Evolutionary conservation across 2,329 filamentous ascomycete genomes (phyloP).

Genomic region (Colletotrichum cordylinicola): DNA sequence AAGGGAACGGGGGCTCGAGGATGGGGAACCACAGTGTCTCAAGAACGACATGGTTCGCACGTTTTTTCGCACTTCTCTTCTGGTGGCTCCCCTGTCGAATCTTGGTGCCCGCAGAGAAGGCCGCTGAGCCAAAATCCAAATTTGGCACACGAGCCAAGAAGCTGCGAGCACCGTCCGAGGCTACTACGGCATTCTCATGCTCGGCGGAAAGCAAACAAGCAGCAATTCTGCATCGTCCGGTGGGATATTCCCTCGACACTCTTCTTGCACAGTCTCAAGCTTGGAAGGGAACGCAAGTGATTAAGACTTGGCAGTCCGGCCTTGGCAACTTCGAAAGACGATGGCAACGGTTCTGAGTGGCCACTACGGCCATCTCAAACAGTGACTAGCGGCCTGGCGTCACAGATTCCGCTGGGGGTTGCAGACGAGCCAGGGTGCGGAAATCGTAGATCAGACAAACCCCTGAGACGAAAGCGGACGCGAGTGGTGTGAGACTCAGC

Average conservation of each 20-base stretch:
- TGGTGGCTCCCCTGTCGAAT: neutral
- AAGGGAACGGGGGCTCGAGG: neutral
- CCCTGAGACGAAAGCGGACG: constrained; percentile 17
- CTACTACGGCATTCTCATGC: neutral
- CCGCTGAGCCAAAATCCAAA: constrained; percentile 13
- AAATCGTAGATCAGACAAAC: constrained; percentile 21
- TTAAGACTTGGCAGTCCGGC: constrained; percentile 5
- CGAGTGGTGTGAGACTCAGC: neutral
- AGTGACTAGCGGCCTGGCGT: constrained; percentile 4
- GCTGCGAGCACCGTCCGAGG: neutral
- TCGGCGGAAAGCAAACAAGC: neutral
- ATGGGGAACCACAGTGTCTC: constrained; percentile 16
- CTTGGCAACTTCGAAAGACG: constrained; percentile 6
- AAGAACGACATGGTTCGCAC: constrained; percentile 9
- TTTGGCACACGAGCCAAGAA: neutral
- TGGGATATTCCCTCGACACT: neutral
- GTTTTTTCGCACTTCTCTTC: neutral
- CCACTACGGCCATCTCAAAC: constrained; percentile 10
- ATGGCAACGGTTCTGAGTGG: neutral
- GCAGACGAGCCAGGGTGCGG: neutral
- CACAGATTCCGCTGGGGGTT: constrained; percentile 4
- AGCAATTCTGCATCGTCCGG: neutral
- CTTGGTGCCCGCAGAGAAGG: neutral
- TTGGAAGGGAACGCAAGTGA: neutral
- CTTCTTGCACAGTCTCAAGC: neutral